Conservation (phyloP, 192 early-diverging fungal genomes). For the Lunasporangiospora selenospora region DNA sequence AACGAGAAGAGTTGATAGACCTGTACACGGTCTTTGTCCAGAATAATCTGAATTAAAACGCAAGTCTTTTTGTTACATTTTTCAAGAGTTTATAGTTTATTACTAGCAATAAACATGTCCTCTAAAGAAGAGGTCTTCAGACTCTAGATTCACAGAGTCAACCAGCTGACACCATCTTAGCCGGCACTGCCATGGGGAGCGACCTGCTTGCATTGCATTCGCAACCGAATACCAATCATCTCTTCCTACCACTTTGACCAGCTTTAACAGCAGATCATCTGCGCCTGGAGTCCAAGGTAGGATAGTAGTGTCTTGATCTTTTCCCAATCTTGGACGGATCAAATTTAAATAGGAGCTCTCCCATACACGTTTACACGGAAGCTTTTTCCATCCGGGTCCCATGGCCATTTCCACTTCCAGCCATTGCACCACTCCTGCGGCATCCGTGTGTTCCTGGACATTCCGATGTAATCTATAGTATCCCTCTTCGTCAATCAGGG, state of each 20-base stretch:
- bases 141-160: conserved; percentile 13
- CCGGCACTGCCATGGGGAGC: conserved; percentile 33
- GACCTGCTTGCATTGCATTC: conserved; percentile 13
- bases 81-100: too few relatives aligned
- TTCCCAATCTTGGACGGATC: background rate
- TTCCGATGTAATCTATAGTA: conserved; percentile 15
- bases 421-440: conserved; percentile 8
- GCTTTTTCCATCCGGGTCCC: conserved; percentile 21
- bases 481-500: conserved; percentile 13
- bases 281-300: conserved; percentile 6
- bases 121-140: conserved; percentile 3
- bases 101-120: conserved; percentile 10
- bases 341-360: conserved; percentile 28
- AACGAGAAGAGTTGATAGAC: too few relatives aligned
- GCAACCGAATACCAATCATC: conserved; percentile 34
- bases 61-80: too few relatives aligned
- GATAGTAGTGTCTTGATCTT: too few relatives aligned
- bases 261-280: conserved; percentile 10
- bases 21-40: too few relatives aligned
- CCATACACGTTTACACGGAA: conserved; percentile 29
- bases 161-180: conserved; percentile 33
- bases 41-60: too few relatives aligned
- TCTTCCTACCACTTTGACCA: conserved; percentile 24
- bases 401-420: conserved; percentile 12
- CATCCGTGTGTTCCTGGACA: background rate